Evolutionary conservation across 805 yeast species (phyloP), one percentile per base, ranked within the genome.

Genomic region (Candida hungchunana): DNA sequence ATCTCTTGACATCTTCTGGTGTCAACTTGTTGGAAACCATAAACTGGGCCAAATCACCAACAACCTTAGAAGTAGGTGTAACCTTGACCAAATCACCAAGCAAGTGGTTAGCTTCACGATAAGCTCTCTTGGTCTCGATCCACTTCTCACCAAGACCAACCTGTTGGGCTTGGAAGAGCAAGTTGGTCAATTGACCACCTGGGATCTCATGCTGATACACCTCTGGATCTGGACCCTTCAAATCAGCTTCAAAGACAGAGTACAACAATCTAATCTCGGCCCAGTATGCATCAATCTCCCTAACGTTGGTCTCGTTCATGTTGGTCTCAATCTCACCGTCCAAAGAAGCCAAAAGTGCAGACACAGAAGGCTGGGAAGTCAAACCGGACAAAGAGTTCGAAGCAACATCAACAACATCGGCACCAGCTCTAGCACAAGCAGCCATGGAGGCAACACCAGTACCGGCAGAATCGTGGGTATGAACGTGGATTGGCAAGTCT

Each of bases 211-310:
- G 98, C 53, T 80, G 79, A 67, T 93, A 93, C 40, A 93, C 98
- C 66, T 93, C 98, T 53, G 99, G 97, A 67, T 93, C 99, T 42
- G 99, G 97, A 39, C 99, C 98, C 75, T 93, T 93, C 63, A 93
- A 77, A 59, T 93, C 97, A 37, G 98, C 97, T 67, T 88, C 98
- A 66, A 93, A 93, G 64, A 96, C 88, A 32, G 96, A 85, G 72
- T 93, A 93, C 49, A 93, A 69, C 60, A 93, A 72, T 69, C 99
- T 80, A 90, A 93, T 93, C 70, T 93, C 97, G 32, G 95, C 95
- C 99, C 99, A 93, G 75, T 93, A 93, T 43, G 86, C 67, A 63
- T 93, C 99, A 47, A 93, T 62, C 57, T 80, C 93, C 53, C 95
- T 77, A 31, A 87, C 85, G 47, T 76, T 69, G 34, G 69, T 63